A percentile compares a stretch with the other conserved stretches of the same genome.
phyloP scores from a whole-genome alignment of 257 asterid species.

The Solanum rostratum region DNA sequence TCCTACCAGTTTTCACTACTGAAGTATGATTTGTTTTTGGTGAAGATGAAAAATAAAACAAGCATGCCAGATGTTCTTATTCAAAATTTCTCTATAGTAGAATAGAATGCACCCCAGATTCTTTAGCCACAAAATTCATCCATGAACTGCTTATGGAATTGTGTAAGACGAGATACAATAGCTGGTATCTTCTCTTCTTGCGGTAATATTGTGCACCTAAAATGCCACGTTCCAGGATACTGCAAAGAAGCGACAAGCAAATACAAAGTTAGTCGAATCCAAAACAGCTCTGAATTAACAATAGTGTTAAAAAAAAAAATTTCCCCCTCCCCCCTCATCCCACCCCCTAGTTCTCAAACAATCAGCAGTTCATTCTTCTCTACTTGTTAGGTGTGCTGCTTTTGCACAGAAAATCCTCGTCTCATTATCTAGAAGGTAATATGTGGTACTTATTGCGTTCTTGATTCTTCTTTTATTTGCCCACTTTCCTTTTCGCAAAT shows the following conservation, averaged over 20 bases:
- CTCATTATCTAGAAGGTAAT: neutral
- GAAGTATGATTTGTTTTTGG: neutral
- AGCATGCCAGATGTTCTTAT: neutral
- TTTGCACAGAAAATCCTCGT: neutral
- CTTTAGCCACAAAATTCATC: slow-evolving; percentile 55
- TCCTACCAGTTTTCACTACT: neutral
- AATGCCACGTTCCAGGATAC: slow-evolving; percentile 90
- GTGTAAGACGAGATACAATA: slow-evolving; percentile 50
- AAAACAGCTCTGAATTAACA: neutral
- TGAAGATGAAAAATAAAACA: neutral
- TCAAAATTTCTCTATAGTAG: neutral
- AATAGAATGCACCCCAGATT: neutral
- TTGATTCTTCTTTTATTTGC: neutral
- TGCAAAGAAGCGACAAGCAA: neutral
- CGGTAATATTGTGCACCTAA: slow-evolving; percentile 89
- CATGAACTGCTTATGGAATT: slow-evolving; percentile 75
- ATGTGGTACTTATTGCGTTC: neutral
- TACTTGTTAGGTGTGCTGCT: neutral
- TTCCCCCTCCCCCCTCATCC: neutral
- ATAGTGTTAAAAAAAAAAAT: neutral
- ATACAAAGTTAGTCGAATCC: neutral
- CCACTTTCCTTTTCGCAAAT: neutral
- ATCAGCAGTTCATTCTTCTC: neutral
- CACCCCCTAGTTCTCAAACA: neutral
- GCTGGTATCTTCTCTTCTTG: slow-evolving; percentile 84